A percentile compares a stretch with the other conserved stretches of the same genome.
These are phyloP conservation scores for Entamoeba invadens DNA, from an alignment of 208 protist genomes.

Conservation along the genomic window DNA sequence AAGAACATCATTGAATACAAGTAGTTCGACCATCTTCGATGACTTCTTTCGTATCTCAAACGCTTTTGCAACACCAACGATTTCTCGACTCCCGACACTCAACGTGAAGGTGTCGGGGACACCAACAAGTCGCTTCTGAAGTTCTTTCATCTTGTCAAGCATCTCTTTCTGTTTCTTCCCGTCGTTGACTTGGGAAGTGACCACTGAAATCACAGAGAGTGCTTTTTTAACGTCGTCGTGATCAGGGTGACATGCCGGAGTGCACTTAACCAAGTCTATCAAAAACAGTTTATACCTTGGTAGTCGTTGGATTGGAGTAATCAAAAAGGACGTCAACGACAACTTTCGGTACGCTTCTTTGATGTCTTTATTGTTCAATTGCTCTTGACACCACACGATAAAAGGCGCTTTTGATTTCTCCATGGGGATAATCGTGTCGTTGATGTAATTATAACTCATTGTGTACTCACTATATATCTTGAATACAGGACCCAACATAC, in stretches of 20 bases:
- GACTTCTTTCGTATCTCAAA: not conserved
- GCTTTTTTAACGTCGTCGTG: not conserved
- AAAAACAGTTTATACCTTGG: not conserved
- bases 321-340: not conserved
- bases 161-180: not conserved
- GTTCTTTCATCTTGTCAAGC: not conserved
- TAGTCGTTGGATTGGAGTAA: not conserved
- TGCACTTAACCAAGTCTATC: not conserved
- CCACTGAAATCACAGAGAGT: not conserved
- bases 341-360: not conserved
- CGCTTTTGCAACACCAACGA: not conserved
- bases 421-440: not conserved
- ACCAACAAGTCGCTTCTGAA: not conserved
- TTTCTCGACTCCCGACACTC: not conserved
- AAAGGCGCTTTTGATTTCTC: not conserved
- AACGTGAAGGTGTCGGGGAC: not conserved
- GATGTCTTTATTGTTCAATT: not conserved
- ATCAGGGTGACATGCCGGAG: not conserved
- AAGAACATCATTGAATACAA: not conserved
- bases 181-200: not conserved
- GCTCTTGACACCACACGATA: not conserved
- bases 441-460: not conserved
- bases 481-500: not conserved
- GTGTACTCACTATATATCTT: not conserved
- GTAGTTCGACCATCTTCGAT: not conserved